Evolutionary conservation across 2,329 filamentous ascomycete genomes (phyloP), one percentile per base, ranked within the genome.

Genomic region (Alternaria infectoria): DNA sequence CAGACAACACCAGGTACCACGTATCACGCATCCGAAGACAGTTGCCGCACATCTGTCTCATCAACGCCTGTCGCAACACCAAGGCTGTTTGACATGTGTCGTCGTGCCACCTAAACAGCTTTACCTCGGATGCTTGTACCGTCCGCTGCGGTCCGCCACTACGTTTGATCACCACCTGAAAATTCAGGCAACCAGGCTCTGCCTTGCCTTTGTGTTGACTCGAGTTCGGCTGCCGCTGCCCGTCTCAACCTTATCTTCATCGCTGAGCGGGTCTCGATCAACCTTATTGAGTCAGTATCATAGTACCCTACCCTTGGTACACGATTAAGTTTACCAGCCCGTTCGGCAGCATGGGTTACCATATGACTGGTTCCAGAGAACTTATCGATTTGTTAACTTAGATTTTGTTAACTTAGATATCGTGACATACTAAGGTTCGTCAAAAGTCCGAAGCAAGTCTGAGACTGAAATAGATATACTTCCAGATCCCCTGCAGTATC

Each of bases 11-110:
- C 51, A 59, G 17, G 49, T 17, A 43, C 52, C 44, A 43, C 61
- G 44, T 40, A 58, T 54, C 55, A 55, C 57, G 49, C 40, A 17
- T 45, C 49, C 49, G 25, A 44, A 21, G 28, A 43, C 61, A 23
- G 26, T 50, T 50, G 60, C 57, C 52, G 61, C 57, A 64, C 54
- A n/a, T 59, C 25, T 60, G 63, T 59, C 57, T 66, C 63, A 54
- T 61, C 54, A 26, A 23, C 46, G 19, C 43, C 25, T 51, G 47
- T 13, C 30, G 32, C 56, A 50, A 57, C 23, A 40, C 55, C n/a
- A 28, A 32, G 30, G 13, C 45, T 32, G 32, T 56, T 47, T 57
- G 45, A 57, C 30, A 21, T 45, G 28, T 51, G 28, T 51, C 54
- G 28, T 58, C n/a, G 50, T 43, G 36, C 28, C 52, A 44, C 55